A percentile compares a stretch with the other conserved stretches of the same genome.
These are phyloP conservation scores for Irpex sp. DNA, from an alignment of 1,284 basidiomycete genomes.

Conservation along the genomic window DNA sequence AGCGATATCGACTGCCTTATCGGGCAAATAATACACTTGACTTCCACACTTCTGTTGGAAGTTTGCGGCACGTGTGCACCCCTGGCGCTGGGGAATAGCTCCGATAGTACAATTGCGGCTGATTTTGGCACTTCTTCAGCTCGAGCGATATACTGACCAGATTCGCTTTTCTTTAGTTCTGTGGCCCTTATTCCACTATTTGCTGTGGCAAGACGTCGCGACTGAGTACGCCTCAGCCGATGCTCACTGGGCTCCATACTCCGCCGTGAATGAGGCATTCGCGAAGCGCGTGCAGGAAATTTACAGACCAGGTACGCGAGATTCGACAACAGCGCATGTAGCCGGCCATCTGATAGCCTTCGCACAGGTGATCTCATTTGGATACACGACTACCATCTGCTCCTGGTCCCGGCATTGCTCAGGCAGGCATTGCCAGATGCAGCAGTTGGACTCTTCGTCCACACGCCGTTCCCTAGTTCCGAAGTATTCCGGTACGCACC, in stretches of 20 bases:
- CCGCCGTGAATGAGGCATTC: conserved; percentile 83
- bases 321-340: background rate
- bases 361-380: conserved; percentile 78
- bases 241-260: conserved; percentile 80
- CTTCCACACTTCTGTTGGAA: background rate
- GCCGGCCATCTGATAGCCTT: conserved; percentile 21
- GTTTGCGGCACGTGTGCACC: too few relatives aligned
- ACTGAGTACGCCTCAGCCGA: conserved; percentile 80
- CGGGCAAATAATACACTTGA: background rate
- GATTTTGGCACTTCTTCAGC: too few relatives aligned
- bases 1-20: background rate
- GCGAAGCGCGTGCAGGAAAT: conserved; percentile 72
- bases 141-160: background rate
- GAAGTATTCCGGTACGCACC: conserved; percentile 85
- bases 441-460: conserved; percentile 89
- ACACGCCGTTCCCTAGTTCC: conserved; percentile 95
- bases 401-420: conserved; percentile 85
- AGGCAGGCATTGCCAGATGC: conserved; percentile 74
- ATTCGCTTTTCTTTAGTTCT: conserved; percentile 48
- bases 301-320: conserved; percentile 63
- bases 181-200: conserved; percentile 98
- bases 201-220: conserved; percentile 94
- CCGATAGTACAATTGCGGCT: too few relatives aligned
- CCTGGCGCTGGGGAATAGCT: too few relatives aligned
- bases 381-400: conserved; percentile 91